Conservation (phyloP, 257 asterid species). For the Lycium ferocissimum region DNA sequence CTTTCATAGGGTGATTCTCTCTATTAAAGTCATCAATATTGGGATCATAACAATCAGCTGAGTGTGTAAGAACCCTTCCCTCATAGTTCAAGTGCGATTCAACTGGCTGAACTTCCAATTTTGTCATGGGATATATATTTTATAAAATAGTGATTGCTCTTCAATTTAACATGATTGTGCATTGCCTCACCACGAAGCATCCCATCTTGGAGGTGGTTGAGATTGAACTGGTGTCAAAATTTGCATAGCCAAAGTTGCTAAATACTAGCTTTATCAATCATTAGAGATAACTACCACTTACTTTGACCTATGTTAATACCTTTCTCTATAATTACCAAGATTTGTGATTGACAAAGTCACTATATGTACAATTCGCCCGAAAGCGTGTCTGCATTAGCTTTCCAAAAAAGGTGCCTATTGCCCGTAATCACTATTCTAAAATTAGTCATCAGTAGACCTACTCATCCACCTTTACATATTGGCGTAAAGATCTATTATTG, state of each 20-base stretch:
- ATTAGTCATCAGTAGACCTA: neutral
- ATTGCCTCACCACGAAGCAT: constrained; percentile 18
- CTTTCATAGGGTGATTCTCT: constrained; percentile 2
- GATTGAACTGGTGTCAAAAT: neutral
- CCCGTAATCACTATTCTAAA: neutral
- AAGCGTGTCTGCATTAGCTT: neutral
- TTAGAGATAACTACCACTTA: neutral
- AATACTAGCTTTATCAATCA: constrained; percentile 6
- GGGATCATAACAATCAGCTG: constrained; percentile 1
- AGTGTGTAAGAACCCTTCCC: neutral
- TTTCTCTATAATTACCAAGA: neutral
- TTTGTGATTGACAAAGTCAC: neutral
- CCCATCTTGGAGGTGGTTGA: constrained; percentile 16
- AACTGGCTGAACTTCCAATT: constrained; percentile 19
- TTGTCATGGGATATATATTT: neutral
- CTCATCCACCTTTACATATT: neutral
- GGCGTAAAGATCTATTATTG: neutral
- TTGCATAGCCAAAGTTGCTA: constrained; percentile 21
- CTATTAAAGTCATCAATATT: constrained; percentile 5
- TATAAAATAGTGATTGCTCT: neutral
- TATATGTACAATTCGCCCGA: neutral
- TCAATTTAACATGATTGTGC: constrained; percentile 1
- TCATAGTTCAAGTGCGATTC: neutral
- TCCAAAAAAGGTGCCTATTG: neutral
- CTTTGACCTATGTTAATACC: neutral